Base-by-base conservation (phyloP, 306 rosid genomes). In the Pyrus pyrifolia region DNA sequence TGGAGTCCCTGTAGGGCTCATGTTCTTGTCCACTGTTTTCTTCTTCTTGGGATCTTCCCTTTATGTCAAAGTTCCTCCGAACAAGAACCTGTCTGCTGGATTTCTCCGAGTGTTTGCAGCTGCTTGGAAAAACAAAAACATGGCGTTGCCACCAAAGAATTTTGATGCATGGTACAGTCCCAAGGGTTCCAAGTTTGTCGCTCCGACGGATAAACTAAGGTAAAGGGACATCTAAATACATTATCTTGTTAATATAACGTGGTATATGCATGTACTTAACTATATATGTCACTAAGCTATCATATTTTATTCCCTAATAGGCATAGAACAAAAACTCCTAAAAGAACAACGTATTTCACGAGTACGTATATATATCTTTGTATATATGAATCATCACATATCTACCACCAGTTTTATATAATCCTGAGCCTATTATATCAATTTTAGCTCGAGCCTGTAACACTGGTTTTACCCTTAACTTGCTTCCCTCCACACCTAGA, bases 161-260 rank as follows among this genome's bases (percentile, higher is more conserved):
- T 83, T 80, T 71, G 81, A 77, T 68, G 42, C 63, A 38, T 87
- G 96, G 98, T 79, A 82, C 73, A 81, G 78, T 77, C 85, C 66
- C 6, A 73, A 75, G 72, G 89, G 85, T 27, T 85, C 96, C 42
- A 86, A 55, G 38, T 88, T 87, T 73, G 86, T 79, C 60, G 63
- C 79, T 52, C 98, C 98, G 30, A 87, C 98, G 0, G 61, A 84
- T 38, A 91, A 83, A 74, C 40, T 83, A 68, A 86, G 95, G 98
- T 91, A 86, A 55, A 42, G 29, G 33, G 10, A 61, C 0, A 51
- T 8, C 8, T 25, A 23, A 46, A 11, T 22, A 11, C 63, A 70
- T 29, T 10, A 70, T 14, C n/a, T 23, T 45, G 40, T 61, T 61
- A 5, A 61, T 4, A 49, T 49, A 4, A 17, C 19, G 15, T 49